Evolutionary conservation across 495 filamentous ascomycete genomes (phyloP), one percentile per base, ranked within the genome.

Genomic region (Hyaloscypha finlandica): DNA sequence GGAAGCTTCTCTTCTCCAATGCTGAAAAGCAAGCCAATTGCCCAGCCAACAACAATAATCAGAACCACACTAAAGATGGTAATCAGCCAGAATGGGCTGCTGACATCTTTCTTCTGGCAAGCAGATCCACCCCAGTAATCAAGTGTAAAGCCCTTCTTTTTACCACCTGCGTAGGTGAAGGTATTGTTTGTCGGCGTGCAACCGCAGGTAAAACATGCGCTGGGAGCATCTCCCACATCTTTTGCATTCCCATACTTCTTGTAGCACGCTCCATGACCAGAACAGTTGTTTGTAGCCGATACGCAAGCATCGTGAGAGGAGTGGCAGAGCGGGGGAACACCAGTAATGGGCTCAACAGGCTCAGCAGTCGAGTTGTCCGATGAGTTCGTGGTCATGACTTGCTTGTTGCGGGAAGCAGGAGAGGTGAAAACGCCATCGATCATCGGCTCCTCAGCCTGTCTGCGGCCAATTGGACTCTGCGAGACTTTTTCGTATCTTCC

Each of bases 61-160:
- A 92, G 79, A 25, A 86, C 74, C 53, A 96, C 79, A 8, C 83
- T 86, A 51, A 95, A 88, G 4, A 88, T 85, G 6, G 85, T 81
- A 71, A 99, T 81, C 48, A 99, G 77, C 84, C 93, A 96, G 77
- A 99, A 98, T 45, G 87, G 87, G 22, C 88, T 84, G 77, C 90
- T 93, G 55, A 98, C 78, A 76, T 99, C 94, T 73, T 88, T 88
- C 85, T 97, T 99, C 77, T 96, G 89, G 79, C 95, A 99, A 67
- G 89, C 89, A 37, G 86, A 78, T 14, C 95, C 95, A 59, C 88
- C 94, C 91, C 92, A 99, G 66, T 84, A 75, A 45, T 77, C 51
- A 22, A 48, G 58, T 12, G 29, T 25, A 80, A 25, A 51, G 8
- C 37, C 37, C 4, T 54, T 61, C 29, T 60, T 66, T 48, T 14